Evolutionary conservation across 176 grass and related monocot genomes (phyloP).

Genomic region (Pharus latifolius): DNA sequence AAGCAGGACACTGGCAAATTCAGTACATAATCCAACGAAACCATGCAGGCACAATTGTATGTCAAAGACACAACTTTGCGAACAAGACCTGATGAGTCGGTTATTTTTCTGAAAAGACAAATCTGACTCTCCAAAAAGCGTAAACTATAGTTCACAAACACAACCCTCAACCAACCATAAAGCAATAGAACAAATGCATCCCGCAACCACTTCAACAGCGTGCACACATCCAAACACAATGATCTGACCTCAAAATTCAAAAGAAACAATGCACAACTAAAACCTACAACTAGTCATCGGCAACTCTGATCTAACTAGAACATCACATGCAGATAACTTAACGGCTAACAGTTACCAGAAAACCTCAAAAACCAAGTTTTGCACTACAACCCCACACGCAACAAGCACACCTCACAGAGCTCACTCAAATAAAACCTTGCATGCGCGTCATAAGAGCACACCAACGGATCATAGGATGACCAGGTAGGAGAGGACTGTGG

Average conservation of each 20-base stretch:
- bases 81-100: neutral
- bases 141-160: neutral
- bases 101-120: neutral
- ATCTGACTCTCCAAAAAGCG: neutral
- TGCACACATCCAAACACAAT: neutral
- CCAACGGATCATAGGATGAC: neutral
- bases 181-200: neutral
- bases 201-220: neutral
- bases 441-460: neutral
- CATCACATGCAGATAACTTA: neutral
- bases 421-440: neutral
- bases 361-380: constrained; percentile 1
- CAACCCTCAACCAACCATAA: neutral
- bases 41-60: neutral
- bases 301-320: neutral
- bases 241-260: neutral
- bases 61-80: neutral
- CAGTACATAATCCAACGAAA: too few species aligned
- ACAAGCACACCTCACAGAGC: neutral
- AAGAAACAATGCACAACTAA: neutral
- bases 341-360: neutral
- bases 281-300: neutral
- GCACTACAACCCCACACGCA: neutral
- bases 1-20: too few species aligned
- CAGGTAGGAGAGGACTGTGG: neutral